Evolutionary conservation across 2,329 filamentous ascomycete species (phyloP), one percentile per base, ranked within the genome.

Genomic region (Xylaria arbuscula): DNA sequence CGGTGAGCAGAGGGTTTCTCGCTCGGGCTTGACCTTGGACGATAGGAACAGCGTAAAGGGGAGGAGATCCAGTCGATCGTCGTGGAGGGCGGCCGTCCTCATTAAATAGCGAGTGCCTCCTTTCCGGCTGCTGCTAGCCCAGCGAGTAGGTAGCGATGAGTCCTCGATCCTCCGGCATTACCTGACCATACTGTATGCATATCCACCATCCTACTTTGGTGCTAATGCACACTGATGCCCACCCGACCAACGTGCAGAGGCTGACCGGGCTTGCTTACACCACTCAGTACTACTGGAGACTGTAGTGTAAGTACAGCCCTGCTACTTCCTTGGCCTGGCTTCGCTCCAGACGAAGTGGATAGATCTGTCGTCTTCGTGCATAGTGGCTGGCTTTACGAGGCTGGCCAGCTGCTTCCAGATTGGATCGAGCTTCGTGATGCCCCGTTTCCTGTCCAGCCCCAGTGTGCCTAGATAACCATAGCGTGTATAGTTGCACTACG

Each of bases 1-100:
- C 83, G 78, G 75, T 42, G 78, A 82, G 79, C 66, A 60, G 69
- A 75, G 73, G 76, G 75, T 28, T 28, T 79, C 76, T 75, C 60
- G 69, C 72, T 72, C 65, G 74, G 74, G 72, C 72, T 72, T 75
- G 71, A 72, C 63, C 72, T 75, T 70, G 72, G 72, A 73, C 68
- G 70, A 69, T 62, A 50, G 65, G 55, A 74, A 69, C 70, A 58
- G 70, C 68, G 70, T 72, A 70, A 59, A 67, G 56, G 64, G 62
- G 51, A 62, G 58, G 56, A 61, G 63, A 58, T 47, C 9, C 61
- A 47, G 67, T 24, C n/a, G 60, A 57, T 11, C 24, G 19, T 19
- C 50, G 45, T 51, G 63, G 59, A 36, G 67, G 65, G 55, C 54
- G 34, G 45, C 32, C 22, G 53, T 45, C 19, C 59, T 53, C 56